Percentiles rank a stretch among this genome's conserved stretches.
These are phyloP conservation scores for Lantana camara DNA, from an alignment of 257 asterid species.

Conservation along the genomic window DNA sequence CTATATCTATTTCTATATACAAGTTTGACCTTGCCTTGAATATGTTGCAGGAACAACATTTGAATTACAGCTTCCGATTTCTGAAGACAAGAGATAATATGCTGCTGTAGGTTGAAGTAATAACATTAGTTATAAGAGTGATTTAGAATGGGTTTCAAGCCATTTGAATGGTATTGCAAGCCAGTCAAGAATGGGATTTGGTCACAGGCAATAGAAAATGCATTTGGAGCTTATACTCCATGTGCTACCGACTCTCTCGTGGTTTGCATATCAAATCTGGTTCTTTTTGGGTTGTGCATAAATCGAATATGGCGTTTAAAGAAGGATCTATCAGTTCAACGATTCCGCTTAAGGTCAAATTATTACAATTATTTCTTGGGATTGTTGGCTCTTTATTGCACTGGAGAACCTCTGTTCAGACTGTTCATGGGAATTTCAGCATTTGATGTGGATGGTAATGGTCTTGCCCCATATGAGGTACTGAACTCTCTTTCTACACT, in stretches of 20 bases:
- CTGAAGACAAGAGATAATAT: constrained; percentile 13
- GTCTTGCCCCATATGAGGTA: constrained; percentile 92
- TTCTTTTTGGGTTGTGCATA: constrained; percentile 65
- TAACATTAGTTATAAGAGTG: constrained; percentile 12
- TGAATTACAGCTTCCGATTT: neutral
- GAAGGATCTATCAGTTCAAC: constrained; percentile 64
- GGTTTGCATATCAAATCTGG: constrained; percentile 65
- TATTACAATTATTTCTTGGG: constrained; percentile 72
- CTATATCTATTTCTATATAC: constrained; percentile 8
- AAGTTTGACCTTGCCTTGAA: constrained; percentile 20
- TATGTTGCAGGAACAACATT: constrained; percentile 28
- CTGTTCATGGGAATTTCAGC: constrained; percentile 76
- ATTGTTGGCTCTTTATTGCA: constrained; percentile 73
- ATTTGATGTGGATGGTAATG: constrained; percentile 64
- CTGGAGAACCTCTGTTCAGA: constrained; percentile 77
- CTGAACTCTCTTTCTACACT: neutral
- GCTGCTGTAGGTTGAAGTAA: constrained; percentile 32
- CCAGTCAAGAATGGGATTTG: constrained; percentile 79
- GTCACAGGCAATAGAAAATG: constrained; percentile 78
- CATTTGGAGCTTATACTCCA: constrained; percentile 89
- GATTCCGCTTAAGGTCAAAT: constrained; percentile 75
- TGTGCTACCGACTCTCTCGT: constrained; percentile 84
- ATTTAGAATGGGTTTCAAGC: constrained; percentile 66
- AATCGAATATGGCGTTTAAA: constrained; percentile 57
- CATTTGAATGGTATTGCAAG: constrained; percentile 86